Conservation (phyloP, 208 protist species). For the Trypanosoma theileri region DNA sequence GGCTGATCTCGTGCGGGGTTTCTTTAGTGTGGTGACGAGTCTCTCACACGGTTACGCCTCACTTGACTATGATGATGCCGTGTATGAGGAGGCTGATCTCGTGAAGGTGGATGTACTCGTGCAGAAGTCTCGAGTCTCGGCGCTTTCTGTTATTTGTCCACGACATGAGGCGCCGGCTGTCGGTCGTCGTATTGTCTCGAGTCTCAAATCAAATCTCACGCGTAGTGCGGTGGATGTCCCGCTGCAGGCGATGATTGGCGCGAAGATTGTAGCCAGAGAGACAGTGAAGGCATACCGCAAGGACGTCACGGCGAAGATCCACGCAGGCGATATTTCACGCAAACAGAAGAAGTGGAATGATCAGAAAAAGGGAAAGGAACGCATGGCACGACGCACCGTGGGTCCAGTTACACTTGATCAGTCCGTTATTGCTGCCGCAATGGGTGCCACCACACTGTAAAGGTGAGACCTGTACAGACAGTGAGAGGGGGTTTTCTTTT, state of each 20-base stretch:
- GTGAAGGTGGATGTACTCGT: slow-evolving; percentile 93
- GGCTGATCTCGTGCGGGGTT: slow-evolving; percentile 93
- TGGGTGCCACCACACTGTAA: slow-evolving; percentile 62
- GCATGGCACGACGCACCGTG: slow-evolving; percentile 92
- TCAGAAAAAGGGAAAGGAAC: slow-evolving; percentile 97
- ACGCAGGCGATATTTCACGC: slow-evolving; percentile 95
- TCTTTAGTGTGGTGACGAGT: slow-evolving; percentile 94
- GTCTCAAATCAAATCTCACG: slow-evolving; percentile 87
- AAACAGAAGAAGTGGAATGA: slow-evolving; percentile 97
- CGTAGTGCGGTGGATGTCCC: slow-evolving; percentile 91
- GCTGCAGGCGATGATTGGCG: slow-evolving; percentile 89
- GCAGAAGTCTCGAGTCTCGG: slow-evolving; percentile 91
- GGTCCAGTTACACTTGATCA: slow-evolving; percentile 93
- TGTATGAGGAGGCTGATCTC: slow-evolving; percentile 87
- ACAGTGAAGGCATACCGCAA: slow-evolving; percentile 93
- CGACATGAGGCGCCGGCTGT: slow-evolving; percentile 51
- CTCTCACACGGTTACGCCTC: slow-evolving; percentile 92
- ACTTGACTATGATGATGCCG: slow-evolving; percentile 94
- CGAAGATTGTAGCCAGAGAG: slow-evolving; percentile 92
- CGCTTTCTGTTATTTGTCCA: slow-evolving; percentile 90
- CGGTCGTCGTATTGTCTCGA: slow-evolving; percentile 72
- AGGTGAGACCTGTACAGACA: background rate
- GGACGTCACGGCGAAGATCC: slow-evolving; percentile 94
- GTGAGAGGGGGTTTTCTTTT: no score
- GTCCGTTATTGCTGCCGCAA: slow-evolving; percentile 88